Percentiles rank a stretch among this genome's conserved stretches.
Evolutionary conservation across 345 rosid species (phyloP).

Genomic region (Ceriops tagal): DNA sequence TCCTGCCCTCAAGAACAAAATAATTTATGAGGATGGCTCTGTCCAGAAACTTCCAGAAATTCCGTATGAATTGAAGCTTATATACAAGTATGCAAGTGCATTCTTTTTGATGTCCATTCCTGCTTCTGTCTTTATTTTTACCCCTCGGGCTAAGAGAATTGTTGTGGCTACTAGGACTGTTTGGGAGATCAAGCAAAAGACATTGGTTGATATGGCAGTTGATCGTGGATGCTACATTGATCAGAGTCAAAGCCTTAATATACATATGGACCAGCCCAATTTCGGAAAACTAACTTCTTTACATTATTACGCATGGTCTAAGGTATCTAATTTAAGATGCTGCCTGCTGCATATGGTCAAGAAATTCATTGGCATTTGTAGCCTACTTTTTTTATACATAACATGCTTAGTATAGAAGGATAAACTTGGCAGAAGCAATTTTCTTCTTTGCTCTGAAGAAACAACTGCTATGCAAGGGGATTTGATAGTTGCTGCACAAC

Average conservation of each 20-base stretch:
- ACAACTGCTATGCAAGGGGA: too few relatives aligned
- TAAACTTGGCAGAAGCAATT: not conserved
- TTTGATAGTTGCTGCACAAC: too few relatives aligned
- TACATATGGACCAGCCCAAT: conserved; percentile 87
- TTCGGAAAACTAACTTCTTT: conserved; percentile 75
- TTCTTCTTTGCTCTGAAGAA: not conserved
- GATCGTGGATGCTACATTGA: conserved; percentile 92
- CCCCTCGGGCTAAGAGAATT: not conserved
- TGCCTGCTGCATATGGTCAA: not conserved
- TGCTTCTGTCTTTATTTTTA: not conserved
- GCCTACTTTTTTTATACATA: too few relatives aligned
- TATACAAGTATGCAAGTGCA: conserved; percentile 57
- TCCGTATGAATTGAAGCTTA: conserved; percentile 61
- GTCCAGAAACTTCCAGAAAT: conserved; percentile 67
- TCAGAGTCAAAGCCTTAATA: conserved; percentile 93
- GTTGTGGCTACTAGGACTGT: conserved; percentile 54
- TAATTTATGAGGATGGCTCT: conserved; percentile 72
- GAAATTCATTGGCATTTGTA: too few relatives aligned
- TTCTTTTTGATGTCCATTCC: not conserved
- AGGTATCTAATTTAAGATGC: conserved; percentile 38
- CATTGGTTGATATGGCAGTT: conserved; percentile 82
- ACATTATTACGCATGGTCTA: conserved; percentile 81
- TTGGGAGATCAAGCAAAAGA: conserved; percentile 95
- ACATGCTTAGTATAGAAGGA: not conserved
- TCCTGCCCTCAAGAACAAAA: conserved; percentile 72